Percentiles rank a stretch among this genome's conserved stretches.
Conservation (phyloP, 2,329 filamentous ascomycete species). For the Apiospora malaysiana region DNA sequence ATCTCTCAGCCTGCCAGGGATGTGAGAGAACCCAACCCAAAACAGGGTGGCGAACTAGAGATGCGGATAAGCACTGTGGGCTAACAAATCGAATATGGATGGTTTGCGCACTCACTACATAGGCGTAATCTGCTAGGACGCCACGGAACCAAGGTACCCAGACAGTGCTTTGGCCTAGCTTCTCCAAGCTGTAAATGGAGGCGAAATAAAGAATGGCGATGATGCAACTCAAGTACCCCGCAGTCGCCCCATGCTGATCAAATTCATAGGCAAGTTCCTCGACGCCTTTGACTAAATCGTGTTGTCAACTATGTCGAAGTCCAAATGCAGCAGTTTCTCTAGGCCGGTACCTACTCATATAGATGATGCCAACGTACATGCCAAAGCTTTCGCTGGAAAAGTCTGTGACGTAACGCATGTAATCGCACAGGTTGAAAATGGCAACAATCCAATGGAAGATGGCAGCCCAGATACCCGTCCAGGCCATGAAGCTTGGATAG, state of each 20-base stretch:
- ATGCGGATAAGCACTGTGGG: neutral
- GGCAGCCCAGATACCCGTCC: constrained; percentile 62
- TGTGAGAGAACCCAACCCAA: constrained; percentile 60
- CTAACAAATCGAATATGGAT: too few species aligned
- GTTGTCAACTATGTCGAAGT: constrained; percentile 28
- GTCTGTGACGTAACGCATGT: constrained; percentile 64
- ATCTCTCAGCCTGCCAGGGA: constrained; percentile 51
- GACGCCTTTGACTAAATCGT: constrained; percentile 55
- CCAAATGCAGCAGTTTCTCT: too few species aligned
- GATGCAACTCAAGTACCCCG: constrained; percentile 50
- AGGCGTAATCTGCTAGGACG: constrained; percentile 58
- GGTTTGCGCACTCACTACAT: constrained; percentile 42
- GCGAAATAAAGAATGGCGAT: constrained; percentile 48
- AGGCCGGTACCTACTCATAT: constrained; percentile 47
- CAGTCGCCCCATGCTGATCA: constrained; percentile 42
- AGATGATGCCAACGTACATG: constrained; percentile 62
- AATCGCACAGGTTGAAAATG: constrained; percentile 58
- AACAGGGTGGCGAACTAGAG: constrained; percentile 54
- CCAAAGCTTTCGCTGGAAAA: constrained; percentile 60
- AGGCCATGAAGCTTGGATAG: constrained; percentile 61
- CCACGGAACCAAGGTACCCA: constrained; percentile 51
- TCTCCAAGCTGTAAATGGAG: constrained; percentile 56
- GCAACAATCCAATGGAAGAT: constrained; percentile 63
- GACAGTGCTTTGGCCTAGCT: constrained; percentile 50
- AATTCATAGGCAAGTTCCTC: constrained; percentile 61